These are phyloP conservation scores for Linanthus parryae DNA, from an alignment of 148 eudicot genomes.

Conservation along the genomic window DNA sequence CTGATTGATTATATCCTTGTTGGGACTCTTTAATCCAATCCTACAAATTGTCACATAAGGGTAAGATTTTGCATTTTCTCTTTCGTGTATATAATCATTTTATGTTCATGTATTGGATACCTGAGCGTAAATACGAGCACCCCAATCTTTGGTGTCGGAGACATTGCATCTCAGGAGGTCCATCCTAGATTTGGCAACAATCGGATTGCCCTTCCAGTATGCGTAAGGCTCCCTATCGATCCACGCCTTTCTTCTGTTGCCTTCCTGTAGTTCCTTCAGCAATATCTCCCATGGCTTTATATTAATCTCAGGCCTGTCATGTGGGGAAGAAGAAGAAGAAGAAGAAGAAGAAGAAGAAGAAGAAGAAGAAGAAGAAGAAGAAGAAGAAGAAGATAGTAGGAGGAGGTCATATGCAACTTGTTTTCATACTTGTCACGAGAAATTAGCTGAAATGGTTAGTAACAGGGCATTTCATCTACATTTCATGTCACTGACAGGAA, in stretches of 20 bases:
- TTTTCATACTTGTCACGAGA: too few relatives aligned
- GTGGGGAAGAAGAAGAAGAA: too few relatives aligned
- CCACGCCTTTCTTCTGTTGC: slow-evolving; percentile 50
- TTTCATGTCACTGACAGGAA: too few relatives aligned
- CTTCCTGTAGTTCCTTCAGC: slow-evolving; percentile 55
- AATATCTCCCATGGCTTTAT: slow-evolving; percentile 67
- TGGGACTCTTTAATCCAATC: slow-evolving; percentile 62
- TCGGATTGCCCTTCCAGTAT: slow-evolving; percentile 88
- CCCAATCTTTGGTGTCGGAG: slow-evolving; percentile 65
- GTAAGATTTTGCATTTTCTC: too few relatives aligned
- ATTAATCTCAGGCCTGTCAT: slow-evolving; percentile 58
- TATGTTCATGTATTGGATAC: too few relatives aligned
- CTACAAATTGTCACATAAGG: slow-evolving; percentile 22
- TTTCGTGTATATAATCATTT: too few relatives aligned
- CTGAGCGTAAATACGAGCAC: slow-evolving; percentile 60
- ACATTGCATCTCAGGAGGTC: slow-evolving; percentile 74
- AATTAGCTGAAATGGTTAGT: too few relatives aligned
- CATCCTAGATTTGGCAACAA: slow-evolving; percentile 50
- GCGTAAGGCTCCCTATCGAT: slow-evolving; percentile 64
- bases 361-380: too few relatives aligned
- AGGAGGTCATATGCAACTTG: too few relatives aligned
- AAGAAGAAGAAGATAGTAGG: too few relatives aligned
- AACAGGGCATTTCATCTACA: too few relatives aligned
- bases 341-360: too few relatives aligned
- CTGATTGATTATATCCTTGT: slow-evolving; percentile 67